These are phyloP conservation scores for Psilocybe cyanescens DNA, from an alignment of 768 basidiomycete species.

Conservation along the genomic window DNA sequence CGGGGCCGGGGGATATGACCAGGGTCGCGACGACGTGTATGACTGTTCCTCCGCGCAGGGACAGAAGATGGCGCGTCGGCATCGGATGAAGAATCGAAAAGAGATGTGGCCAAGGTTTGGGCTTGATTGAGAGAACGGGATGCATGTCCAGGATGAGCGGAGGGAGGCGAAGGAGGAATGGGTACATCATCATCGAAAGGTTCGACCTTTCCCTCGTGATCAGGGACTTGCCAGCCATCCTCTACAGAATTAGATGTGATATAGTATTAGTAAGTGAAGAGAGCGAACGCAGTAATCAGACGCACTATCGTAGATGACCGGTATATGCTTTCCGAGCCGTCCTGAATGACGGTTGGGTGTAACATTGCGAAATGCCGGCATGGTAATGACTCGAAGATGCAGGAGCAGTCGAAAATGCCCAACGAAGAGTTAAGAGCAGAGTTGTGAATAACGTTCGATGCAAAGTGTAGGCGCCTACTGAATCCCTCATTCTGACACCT, in stretches of 20 bases:
- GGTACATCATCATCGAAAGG: not conserved
- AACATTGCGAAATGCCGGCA: slow-evolving; percentile 34
- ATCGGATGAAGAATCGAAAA: not conserved
- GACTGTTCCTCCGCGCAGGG: slow-evolving; percentile 11
- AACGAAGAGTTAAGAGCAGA: slow-evolving; percentile 1
- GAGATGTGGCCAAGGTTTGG: not conserved
- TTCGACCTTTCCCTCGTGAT: slow-evolving; percentile 1
- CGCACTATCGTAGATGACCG: slow-evolving; percentile 29
- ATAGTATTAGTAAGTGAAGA: not conserved
- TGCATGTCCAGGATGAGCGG: not conserved
- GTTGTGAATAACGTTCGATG: not conserved
- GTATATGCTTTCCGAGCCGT: slow-evolving; percentile 20
- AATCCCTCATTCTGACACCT: not conserved
- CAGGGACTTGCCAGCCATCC: slow-evolving; percentile 23
- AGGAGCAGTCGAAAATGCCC: not conserved
- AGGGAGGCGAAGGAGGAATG: not conserved
- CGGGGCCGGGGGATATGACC: slow-evolving; percentile 37
- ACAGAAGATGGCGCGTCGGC: slow-evolving; percentile 13
- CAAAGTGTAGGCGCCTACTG: too few relatives aligned
- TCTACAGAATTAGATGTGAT: slow-evolving; percentile 13
- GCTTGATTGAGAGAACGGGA: not conserved
- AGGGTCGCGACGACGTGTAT: slow-evolving; percentile 16
- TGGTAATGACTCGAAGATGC: slow-evolving; percentile 10
- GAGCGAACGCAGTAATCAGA: slow-evolving; percentile 6
- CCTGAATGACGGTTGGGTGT: slow-evolving; percentile 25